Evolutionary conservation across 2,329 filamentous ascomycete species (phyloP), one percentile per base, ranked within the genome.

Genomic region (Fusarium pseudocircinatum): DNA sequence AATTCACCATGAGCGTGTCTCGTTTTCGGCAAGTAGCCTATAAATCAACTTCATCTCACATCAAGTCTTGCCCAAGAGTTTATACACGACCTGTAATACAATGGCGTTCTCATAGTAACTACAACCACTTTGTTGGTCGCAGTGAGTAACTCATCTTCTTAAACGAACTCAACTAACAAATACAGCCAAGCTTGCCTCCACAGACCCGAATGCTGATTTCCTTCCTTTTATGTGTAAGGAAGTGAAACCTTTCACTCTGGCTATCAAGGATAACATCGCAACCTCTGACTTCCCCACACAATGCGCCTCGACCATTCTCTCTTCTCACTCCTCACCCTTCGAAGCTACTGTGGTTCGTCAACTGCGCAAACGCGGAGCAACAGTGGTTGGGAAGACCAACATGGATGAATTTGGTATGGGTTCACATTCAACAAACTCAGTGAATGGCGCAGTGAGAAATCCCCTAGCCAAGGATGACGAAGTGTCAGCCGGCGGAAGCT

Each of bases 401-500:
- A 91, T 98, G 86, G 96, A 98, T 83, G 96, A 97, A 80, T 97
- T 97, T 80, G 95, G 95, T 34, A 97, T 97, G 95, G 95, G 95
- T 5, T 97, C 94, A 14, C 92, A 97, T 76, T 95, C 94, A 4
- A 84, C 84, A 58, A 91, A 92, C 77, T 95, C 94, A 2, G 83
- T 86, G 61, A 90, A 91, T 76, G 93, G 93, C 4, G 80, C 89
- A 2, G 93, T 96, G 9, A 84, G 81, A 59, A 91, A 88, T 69
- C 84, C 83, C 13, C 81, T 84, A 59, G 83, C 78, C 3, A 67
- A 77, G 47, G 80, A 79, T 50, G 63, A 78, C 26, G 60, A 83
- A 65, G 80, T 90, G 32, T 96, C 94, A 2, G 92, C 93, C 0
- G 95, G 95, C 42, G 95, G 95, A 36, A 98, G 95, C 81, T 98